Conservation (phyloP, 805 yeast genomes). For the Candida boleticola region DNA sequence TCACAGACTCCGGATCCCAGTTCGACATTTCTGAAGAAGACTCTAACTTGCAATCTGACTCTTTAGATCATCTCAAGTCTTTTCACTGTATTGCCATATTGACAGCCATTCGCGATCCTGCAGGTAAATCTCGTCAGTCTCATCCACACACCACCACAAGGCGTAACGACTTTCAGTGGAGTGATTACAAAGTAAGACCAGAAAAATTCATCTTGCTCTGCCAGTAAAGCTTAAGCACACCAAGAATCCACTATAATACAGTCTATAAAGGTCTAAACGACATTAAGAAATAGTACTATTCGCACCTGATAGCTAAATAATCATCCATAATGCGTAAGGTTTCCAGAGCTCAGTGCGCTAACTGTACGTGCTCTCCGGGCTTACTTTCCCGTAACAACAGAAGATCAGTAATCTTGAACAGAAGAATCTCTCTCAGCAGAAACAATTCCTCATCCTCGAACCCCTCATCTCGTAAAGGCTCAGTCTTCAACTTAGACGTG, state of each 20-base stretch:
- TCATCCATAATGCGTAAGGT: slow-evolving; percentile 29
- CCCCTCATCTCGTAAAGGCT: slow-evolving; percentile 35
- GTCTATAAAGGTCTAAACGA: too few relatives aligned
- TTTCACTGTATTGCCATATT: too few relatives aligned
- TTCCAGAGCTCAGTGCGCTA: slow-evolving; percentile 51
- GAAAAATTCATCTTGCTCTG: too few relatives aligned
- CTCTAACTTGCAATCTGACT: too few relatives aligned
- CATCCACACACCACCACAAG: too few relatives aligned
- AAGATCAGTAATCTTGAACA: slow-evolving; percentile 54
- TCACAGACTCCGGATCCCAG: slow-evolving; percentile 7
- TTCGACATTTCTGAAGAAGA: too few relatives aligned
- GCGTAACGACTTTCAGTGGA: too few relatives aligned
- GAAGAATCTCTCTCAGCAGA: slow-evolving; percentile 33
- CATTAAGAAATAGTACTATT: too few relatives aligned
- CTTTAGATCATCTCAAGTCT: too few relatives aligned
- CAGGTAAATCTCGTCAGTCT: too few relatives aligned
- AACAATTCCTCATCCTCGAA: slow-evolving; percentile 19
- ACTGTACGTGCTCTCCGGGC: slow-evolving; percentile 87
- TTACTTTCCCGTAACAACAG: slow-evolving; percentile 64
- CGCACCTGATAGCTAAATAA: not conserved
- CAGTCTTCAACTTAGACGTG: slow-evolving; percentile 42
- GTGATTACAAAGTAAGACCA: too few relatives aligned
- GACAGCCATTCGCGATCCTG: too few relatives aligned
- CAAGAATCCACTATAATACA: not conserved
- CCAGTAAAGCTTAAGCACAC: not conserved